Evolutionary conservation across 2,329 filamentous ascomycete genomes (phyloP).

Genomic region (Balansia obtecta): DNA sequence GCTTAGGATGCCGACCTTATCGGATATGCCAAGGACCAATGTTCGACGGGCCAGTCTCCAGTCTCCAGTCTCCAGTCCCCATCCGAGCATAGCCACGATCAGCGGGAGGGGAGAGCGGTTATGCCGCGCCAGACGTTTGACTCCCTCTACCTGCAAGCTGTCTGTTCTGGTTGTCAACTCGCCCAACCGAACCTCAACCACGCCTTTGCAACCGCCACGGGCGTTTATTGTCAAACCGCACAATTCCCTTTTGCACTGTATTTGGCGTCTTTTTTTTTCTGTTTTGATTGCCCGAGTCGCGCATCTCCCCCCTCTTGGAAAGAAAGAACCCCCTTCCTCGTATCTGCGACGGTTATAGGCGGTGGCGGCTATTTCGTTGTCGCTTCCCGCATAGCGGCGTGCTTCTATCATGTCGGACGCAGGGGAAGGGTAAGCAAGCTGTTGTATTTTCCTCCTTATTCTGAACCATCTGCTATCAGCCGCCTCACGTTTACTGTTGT

Average conservation of each 20-base stretch:
- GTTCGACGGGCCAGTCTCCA: too few relatives aligned
- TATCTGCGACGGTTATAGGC: not conserved
- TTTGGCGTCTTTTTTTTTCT: too few relatives aligned
- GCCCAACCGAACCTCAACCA: not conserved
- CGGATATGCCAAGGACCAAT: too few relatives aligned
- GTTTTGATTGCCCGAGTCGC: not conserved
- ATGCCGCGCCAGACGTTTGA: too few relatives aligned
- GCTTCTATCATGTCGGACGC: constrained; percentile 21
- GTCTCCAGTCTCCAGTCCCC: too few relatives aligned
- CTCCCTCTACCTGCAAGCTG: too few relatives aligned
- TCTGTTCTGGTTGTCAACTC: too few relatives aligned
- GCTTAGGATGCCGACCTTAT: too few relatives aligned
- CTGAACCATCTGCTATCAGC: too few relatives aligned
- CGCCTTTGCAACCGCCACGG: not conserved
- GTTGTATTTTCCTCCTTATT: not conserved
- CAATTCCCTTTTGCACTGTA: not conserved
- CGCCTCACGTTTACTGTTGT: not conserved
- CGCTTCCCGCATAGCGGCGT: not conserved
- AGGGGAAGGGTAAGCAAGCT: constrained; percentile 16
- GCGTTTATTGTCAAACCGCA: not conserved
- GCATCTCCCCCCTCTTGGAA: not conserved
- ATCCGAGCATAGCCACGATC: too few relatives aligned
- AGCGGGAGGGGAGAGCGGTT: too few relatives aligned
- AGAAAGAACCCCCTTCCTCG: not conserved
- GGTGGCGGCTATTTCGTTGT: not conserved